Evolutionary conservation across 2,329 filamentous ascomycete species (phyloP).

Genomic region (Periglandula ipomoeae): DNA sequence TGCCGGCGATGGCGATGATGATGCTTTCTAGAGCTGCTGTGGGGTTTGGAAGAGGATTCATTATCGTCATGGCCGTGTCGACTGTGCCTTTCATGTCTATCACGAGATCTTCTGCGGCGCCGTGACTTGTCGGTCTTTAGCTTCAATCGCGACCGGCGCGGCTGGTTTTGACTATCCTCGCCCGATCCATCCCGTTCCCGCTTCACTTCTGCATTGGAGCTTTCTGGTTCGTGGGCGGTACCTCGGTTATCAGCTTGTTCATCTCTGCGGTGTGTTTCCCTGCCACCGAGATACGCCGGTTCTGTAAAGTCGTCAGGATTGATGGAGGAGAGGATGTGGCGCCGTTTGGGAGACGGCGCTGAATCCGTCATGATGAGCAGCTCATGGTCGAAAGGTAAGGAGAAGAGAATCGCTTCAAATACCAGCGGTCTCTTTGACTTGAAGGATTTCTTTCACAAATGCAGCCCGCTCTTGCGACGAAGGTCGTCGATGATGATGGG

Average conservation of each 20-base stretch:
- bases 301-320: constrained; percentile 23
- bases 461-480: not conserved
- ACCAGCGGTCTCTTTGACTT: not conserved
- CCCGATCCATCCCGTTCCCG: not conserved
- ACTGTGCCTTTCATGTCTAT: not conserved
- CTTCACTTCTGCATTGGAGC: not conserved
- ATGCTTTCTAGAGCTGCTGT: constrained; percentile 15
- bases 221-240: not conserved
- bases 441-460: not conserved
- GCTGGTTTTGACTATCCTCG: not conserved
- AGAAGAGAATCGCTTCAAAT: not conserved
- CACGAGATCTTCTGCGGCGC: constrained; percentile 2
- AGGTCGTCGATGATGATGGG: not conserved
- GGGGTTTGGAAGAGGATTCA: constrained; percentile 12
- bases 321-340: constrained; percentile 41
- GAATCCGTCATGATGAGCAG: constrained; percentile 23
- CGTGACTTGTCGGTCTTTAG: constrained; percentile 7
- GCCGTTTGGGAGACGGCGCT: constrained; percentile 28
- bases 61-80: constrained; percentile 12
- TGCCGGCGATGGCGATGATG: constrained; percentile 22
- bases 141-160: constrained; percentile 4
- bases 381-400: constrained; percentile 11
- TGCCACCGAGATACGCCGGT: not conserved
- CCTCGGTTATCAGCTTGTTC: constrained; percentile 4
- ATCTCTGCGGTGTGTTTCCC: not conserved